Evolutionary conservation across 345 rosid species (phyloP).

Genomic region (Eucalyptus melliodora): DNA sequence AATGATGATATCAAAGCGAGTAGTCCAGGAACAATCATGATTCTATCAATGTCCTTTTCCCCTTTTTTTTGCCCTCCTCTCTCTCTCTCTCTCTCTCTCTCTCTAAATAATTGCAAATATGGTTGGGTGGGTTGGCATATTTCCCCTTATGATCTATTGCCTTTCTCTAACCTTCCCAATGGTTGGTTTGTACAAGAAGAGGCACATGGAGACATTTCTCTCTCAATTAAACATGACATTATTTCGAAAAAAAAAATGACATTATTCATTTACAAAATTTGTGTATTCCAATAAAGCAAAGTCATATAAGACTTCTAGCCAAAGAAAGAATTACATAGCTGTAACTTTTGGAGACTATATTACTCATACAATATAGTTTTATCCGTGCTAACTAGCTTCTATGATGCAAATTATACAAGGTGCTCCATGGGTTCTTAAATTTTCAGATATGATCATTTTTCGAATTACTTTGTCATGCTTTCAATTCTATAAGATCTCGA

Average conservation of each 20-base stretch:
- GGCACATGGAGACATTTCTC: neutral
- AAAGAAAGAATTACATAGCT: neutral
- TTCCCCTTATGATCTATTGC: neutral
- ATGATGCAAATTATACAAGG: neutral
- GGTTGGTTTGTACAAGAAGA: neutral
- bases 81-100: neutral
- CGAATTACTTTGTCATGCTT: neutral
- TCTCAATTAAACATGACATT: fast-evolving
- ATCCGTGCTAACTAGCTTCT: neutral
- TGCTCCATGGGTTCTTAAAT: neutral
- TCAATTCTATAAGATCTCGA: neutral
- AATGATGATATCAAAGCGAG: fast-evolving
- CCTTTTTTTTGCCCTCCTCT: neutral
- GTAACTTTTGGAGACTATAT: neutral
- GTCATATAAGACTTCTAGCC: neutral
- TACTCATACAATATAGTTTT: neutral
- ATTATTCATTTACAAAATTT: neutral
- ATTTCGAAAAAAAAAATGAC: neutral
- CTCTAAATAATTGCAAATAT: neutral
- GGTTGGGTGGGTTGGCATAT: neutral
- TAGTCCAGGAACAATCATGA: neutral
- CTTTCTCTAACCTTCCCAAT: neutral
- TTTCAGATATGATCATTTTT: neutral
- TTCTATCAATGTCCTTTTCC: neutral
- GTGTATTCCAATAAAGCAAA: neutral